Base-by-base conservation (phyloP, 1,284 basidiomycete genomes). In the Malassezia yamatoensis region DNA sequence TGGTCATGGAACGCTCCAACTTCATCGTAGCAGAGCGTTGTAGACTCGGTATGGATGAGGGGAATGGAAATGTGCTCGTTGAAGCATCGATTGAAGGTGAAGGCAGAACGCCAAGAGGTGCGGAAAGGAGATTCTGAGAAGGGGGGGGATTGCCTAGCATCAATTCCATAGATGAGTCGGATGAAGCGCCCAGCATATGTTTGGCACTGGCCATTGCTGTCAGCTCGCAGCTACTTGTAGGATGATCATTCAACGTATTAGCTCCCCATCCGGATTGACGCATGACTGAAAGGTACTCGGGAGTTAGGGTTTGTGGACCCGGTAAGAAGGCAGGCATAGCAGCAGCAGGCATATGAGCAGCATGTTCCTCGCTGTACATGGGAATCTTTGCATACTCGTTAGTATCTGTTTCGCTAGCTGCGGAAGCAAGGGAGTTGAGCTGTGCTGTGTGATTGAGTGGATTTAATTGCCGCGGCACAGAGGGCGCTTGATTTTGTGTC, bases 341-440 rank as follows among this genome's bases (percentile, higher is more conserved):
- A 8, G 41, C 13, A 11, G 41, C 18, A 11, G 41, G 16, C 1
- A 10, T 9, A 39, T n/a, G 20, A 20, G n/a, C 38, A 39, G 3
- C 38, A 8, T n/a, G 38, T n/a, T 39, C 20, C 38, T 39, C 4
- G 16, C 13, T 32, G 18, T 43, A 46, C 10, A 46, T 16, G 2
- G 44, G 18, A 16, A 20, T 18, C n/a, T 33, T 36, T 8, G n/a
- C n/a, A 34, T 29, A 57, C 45, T 57, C 49, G 5, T 29, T 57
- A 7, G 54, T 50, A 2, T 44, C 54, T 12, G 54, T 42, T 13
- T 29, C 54, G 12, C 40, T 52, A 5, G 54, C 54, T 5, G 49
- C 54, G 1, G 54, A 51, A 9, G 54, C 54, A 20, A 57, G 46
- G 2, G 49, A 47, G 39, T 57, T 46, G 16, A 57, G 39, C 39